A percentile compares a stretch with the other conserved stretches of the same genome.
These are phyloP conservation scores for Hygrophoropsis aurantiaca DNA, from an alignment of 768 basidiomycete species.

Conservation along the genomic window DNA sequence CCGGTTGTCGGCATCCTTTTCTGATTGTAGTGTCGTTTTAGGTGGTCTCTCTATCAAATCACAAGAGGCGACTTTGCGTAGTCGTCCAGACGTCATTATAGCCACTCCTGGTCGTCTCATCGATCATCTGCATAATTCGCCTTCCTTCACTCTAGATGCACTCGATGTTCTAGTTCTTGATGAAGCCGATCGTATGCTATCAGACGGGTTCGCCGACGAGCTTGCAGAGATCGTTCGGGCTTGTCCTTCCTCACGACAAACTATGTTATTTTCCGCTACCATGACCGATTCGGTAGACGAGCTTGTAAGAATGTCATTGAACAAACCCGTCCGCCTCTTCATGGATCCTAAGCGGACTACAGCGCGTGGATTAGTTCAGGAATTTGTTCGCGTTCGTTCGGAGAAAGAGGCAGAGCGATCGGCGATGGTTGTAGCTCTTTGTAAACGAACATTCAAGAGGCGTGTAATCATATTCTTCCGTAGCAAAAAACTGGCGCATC, in stretches of 20 bases:
- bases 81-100: slow-evolving; percentile 90
- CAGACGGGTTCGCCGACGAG: slow-evolving; percentile 94
- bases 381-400: slow-evolving; percentile 90
- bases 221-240: slow-evolving; percentile 89
- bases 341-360: slow-evolving; percentile 92
- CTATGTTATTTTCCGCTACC: slow-evolving; percentile 98
- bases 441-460: slow-evolving; percentile 83
- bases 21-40: slow-evolving; percentile 28
- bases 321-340: slow-evolving; percentile 91
- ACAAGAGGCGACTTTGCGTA: slow-evolving; percentile 83
- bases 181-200: slow-evolving; percentile 97
- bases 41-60: slow-evolving; percentile 92
- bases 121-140: slow-evolving; percentile 95
- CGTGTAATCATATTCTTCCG: slow-evolving; percentile 91
- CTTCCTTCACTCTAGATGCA: slow-evolving; percentile 87
- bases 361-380: slow-evolving; percentile 84
- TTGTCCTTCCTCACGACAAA: slow-evolving; percentile 87
- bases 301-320: slow-evolving; percentile 87
- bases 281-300: slow-evolving; percentile 98
- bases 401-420: slow-evolving; percentile 76
- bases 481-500: slow-evolving; percentile 96
- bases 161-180: slow-evolving; percentile 94
- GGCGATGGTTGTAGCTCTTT: slow-evolving; percentile 75
- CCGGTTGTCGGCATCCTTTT: not conserved
- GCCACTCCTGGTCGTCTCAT: slow-evolving; percentile 98